These are phyloP conservation scores for Tetrahymena borealis DNA, from an alignment of 73 alveolate genomes.

Conservation along the genomic window DNA sequence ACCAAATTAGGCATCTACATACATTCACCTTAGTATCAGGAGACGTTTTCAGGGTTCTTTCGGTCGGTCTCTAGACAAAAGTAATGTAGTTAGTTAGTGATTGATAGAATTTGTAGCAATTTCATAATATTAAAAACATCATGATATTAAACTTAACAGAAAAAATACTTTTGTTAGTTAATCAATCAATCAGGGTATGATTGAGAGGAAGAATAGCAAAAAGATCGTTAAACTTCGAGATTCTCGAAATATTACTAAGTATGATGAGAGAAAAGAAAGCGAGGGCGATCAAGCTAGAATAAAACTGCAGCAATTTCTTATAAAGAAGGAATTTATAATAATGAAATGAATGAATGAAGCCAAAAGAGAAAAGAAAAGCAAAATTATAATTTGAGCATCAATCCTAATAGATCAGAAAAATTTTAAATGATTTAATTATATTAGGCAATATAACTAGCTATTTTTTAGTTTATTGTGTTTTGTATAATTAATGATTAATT, in stretches of 20 bases:
- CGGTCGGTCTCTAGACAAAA: not conserved
- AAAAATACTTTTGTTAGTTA: too few species aligned
- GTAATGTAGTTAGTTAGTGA: constrained; percentile 1
- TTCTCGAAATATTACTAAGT: not conserved
- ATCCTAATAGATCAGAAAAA: too few species aligned
- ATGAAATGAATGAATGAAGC: too few species aligned
- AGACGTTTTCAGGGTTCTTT: not conserved
- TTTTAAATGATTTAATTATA: too few species aligned
- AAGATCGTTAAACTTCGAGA: not conserved
- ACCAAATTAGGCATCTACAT: not conserved
- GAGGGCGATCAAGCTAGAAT: not conserved
- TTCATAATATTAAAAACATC: not conserved
- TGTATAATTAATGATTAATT: too few species aligned
- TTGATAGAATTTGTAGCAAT: not conserved
- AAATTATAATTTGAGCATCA: not conserved
- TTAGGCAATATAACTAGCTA: too few species aligned
- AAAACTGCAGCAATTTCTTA: too few species aligned
- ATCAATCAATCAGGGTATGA: too few species aligned
- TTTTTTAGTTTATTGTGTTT: too few species aligned
- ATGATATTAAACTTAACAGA: not conserved
- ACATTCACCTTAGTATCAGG: not conserved
- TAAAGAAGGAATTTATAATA: too few species aligned
- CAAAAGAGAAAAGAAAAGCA: constrained; percentile 1
- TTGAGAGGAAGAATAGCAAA: not conserved
- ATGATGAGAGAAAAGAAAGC: not conserved